These are phyloP conservation scores for Epichloe hybrida DNA, from an alignment of 2,329 filamentous ascomycete species.

Conservation along the genomic window DNA sequence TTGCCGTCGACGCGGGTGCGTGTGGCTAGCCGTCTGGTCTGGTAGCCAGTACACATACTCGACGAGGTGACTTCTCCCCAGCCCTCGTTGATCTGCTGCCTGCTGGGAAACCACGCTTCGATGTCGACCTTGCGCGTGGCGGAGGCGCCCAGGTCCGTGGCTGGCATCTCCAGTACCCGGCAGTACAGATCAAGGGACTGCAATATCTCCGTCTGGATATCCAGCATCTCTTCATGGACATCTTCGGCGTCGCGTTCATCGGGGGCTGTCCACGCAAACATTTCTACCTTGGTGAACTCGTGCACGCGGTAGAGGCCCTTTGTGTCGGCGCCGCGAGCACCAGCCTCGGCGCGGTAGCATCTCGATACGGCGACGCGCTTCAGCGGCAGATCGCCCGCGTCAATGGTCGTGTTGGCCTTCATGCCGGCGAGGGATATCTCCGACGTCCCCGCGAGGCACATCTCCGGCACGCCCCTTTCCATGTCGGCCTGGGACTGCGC, in stretches of 20 bases:
- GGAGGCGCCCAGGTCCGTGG: constrained; percentile 75
- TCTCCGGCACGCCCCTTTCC: constrained; percentile 48
- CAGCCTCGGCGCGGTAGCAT: constrained; percentile 94
- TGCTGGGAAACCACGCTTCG: constrained; percentile 83
- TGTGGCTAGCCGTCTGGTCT: constrained; percentile 70
- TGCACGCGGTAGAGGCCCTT: constrained; percentile 95
- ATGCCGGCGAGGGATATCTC: constrained; percentile 92
- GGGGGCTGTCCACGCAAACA: constrained; percentile 81
- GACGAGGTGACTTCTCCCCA: constrained; percentile 92
- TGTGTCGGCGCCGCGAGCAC: constrained; percentile 75
- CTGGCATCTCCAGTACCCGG: constrained; percentile 86
- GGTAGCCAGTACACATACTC: constrained; percentile 90
- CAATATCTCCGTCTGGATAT: constrained; percentile 76
- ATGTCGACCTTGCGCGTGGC: constrained; percentile 84
- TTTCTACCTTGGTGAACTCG: constrained; percentile 96
- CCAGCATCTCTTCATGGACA: constrained; percentile 73
- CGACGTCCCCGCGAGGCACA: constrained; percentile 74
- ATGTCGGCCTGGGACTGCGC: constrained; percentile 51
- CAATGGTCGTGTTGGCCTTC: constrained; percentile 61
- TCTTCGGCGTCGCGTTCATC: constrained; percentile 33
- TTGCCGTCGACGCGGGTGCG: constrained; percentile 44
- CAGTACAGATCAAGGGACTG: constrained; percentile 65
- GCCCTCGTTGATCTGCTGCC: constrained; percentile 42
- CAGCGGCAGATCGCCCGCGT: constrained; percentile 53
- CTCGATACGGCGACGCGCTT: constrained; percentile 74